Conservation (phyloP, 345 rosid genomes). For the Bruguiera sexangula region DNA sequence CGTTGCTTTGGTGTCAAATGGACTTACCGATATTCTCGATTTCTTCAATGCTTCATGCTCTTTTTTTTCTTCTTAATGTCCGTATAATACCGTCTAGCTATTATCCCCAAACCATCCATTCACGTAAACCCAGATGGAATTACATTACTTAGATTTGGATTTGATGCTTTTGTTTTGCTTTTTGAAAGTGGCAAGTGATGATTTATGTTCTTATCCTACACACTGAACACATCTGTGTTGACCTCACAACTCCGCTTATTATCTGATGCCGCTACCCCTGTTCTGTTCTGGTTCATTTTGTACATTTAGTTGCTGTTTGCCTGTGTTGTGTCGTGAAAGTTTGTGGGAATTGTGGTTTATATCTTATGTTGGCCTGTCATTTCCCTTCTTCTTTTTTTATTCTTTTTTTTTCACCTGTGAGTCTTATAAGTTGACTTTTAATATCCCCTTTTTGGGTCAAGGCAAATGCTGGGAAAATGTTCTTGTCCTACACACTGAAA, state of each 20-base stretch:
- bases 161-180: background rate
- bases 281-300: background rate
- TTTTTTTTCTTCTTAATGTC: too few relatives aligned
- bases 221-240: conserved; percentile 40
- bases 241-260: conserved; percentile 47
- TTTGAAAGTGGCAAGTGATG: conserved; percentile 41
- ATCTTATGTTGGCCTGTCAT: too few relatives aligned
- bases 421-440: too few relatives aligned
- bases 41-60: too few relatives aligned
- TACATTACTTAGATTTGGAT: too few relatives aligned
- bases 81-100: background rate
- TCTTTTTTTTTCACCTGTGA: too few relatives aligned
- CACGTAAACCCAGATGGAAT: too few relatives aligned
- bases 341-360: too few relatives aligned
- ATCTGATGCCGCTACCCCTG: conserved; percentile 42
- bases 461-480: conserved; percentile 51
- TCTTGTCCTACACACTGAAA: conserved; percentile 58
- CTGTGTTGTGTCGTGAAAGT: background rate
- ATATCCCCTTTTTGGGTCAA: background rate
- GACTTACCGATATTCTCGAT: conserved; percentile 36
- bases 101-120: too few relatives aligned
- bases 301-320: background rate
- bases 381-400: too few relatives aligned
- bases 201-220: conserved; percentile 43
- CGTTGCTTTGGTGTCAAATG: conserved; percentile 58